phyloP scores from a whole-genome alignment of 305 asterid species.

The Solanum hybrid region DNA sequence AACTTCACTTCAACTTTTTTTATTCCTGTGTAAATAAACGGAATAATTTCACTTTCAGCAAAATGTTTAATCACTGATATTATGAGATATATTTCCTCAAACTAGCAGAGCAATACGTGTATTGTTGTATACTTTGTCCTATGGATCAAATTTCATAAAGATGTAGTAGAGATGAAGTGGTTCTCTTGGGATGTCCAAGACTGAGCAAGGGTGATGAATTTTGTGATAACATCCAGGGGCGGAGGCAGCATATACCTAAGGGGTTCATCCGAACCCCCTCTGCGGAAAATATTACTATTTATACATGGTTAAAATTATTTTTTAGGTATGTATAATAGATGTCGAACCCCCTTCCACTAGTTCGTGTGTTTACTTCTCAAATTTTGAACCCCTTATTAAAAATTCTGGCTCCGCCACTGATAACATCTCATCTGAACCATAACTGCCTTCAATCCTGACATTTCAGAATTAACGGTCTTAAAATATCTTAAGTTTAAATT shows the following conservation, averaged over 20 bases:
- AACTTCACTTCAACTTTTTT: not conserved
- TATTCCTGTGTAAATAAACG: not conserved
- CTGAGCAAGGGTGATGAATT: not conserved
- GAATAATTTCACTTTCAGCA: not conserved
- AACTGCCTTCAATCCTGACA: not conserved
- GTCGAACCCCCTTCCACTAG: too few species aligned
- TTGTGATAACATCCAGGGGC: not conserved
- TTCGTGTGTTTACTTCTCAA: too few species aligned
- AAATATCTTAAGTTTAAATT: not conserved
- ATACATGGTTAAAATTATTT: too few species aligned
- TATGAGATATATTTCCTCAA: not conserved
- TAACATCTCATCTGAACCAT: not conserved
- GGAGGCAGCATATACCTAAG: too few species aligned
- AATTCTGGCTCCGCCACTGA: not conserved
- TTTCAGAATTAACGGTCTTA: not conserved
- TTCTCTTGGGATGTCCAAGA: not conserved
- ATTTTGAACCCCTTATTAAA: too few species aligned
- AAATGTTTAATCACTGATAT: not conserved
- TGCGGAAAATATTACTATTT: too few species aligned
- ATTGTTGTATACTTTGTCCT: not conserved
- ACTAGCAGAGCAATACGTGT: not conserved
- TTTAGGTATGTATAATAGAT: too few species aligned
- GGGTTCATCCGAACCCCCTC: too few species aligned
- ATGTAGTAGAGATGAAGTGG: not conserved
- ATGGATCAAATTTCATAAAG: not conserved